These are phyloP conservation scores for Garcileccinum viscosum DNA, from an alignment of 1,284 basidiomycete genomes.

Conservation along the genomic window DNA sequence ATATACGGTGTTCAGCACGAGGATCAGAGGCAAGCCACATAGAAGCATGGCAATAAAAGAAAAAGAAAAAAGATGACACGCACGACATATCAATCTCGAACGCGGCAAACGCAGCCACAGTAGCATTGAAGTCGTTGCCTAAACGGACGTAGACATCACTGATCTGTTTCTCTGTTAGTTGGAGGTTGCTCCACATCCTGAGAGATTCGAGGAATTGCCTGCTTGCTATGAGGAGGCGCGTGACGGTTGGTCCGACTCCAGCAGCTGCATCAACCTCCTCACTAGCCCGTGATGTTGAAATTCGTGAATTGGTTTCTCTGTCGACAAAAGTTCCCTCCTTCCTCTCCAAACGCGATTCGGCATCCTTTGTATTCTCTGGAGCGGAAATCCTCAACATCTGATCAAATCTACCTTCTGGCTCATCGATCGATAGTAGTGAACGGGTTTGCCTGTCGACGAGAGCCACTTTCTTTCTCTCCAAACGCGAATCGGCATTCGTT, in stretches of 20 bases:
- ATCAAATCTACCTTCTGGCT: too few species aligned
- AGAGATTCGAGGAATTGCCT: constrained; percentile 93
- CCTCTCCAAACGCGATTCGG: too few species aligned
- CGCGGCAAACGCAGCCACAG: constrained; percentile 85
- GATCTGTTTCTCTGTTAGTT: constrained; percentile 82
- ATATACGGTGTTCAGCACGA: constrained; percentile 21
- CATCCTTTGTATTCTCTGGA: too few species aligned
- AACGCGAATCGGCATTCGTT: too few species aligned
- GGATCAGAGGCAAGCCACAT: constrained; percentile 13
- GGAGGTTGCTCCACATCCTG: constrained; percentile 84
- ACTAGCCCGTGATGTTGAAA: too few species aligned
- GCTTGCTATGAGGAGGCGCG: constrained; percentile 91
- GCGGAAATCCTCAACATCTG: too few species aligned
- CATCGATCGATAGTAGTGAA: too few species aligned
- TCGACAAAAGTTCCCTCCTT: too few species aligned
- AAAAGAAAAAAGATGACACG: constrained; percentile 40
- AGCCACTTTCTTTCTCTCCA: too few species aligned
- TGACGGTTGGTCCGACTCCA: constrained; percentile 95
- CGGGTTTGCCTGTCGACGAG: too few species aligned
- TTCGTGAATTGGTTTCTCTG: too few species aligned
- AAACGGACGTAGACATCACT: constrained; percentile 97
- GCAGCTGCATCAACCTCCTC: too few species aligned
- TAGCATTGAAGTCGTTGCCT: constrained; percentile 97
- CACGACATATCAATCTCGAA: constrained; percentile 93
- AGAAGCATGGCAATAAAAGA: constrained; percentile 14